Conservation (phyloP, 2,329 filamentous ascomycete genomes). For the Ophiocordyceps camponoti-leonardi region DNA sequence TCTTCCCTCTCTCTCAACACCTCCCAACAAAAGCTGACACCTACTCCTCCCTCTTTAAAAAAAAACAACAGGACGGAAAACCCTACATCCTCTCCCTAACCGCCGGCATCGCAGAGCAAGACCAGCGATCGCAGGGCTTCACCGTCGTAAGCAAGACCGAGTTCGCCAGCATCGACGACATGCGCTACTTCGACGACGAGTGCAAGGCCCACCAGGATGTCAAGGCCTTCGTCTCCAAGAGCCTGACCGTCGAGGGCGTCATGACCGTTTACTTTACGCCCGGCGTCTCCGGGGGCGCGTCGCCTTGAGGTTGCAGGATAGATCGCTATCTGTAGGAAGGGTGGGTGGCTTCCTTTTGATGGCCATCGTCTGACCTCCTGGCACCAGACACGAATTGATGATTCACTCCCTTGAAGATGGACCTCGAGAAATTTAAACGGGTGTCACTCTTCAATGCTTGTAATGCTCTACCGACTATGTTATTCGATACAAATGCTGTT, state of each 20-base stretch:
- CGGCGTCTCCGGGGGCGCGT: not conserved
- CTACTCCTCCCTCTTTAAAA: too few relatives aligned
- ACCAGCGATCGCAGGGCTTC: slow-evolving; percentile 46
- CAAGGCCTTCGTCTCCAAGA: slow-evolving; percentile 16
- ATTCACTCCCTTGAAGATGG: too few relatives aligned
- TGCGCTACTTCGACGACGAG: slow-evolving; percentile 49
- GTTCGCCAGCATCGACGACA: slow-evolving; percentile 48
- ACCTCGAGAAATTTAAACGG: too few relatives aligned
- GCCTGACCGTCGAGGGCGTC: slow-evolving; percentile 16
- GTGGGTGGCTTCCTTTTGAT: too few relatives aligned
- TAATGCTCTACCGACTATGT: not conserved
- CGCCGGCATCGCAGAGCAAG: slow-evolving; percentile 35
- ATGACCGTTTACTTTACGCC: slow-evolving; percentile 25
- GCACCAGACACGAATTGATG: too few relatives aligned
- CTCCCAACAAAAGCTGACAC: not conserved
- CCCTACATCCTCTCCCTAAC: slow-evolving; percentile 46
- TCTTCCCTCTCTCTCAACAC: not conserved
- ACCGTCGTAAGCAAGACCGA: slow-evolving; percentile 45
- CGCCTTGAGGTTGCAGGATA: not conserved
- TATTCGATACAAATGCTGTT: not conserved
- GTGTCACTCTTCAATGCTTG: not conserved
- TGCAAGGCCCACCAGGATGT: slow-evolving; percentile 25
- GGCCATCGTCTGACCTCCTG: too few relatives aligned
- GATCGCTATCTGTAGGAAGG: too few relatives aligned
- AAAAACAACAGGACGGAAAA: slow-evolving; percentile 43